These are phyloP conservation scores for Solanum phureja DNA, from an alignment of 257 asterid genomes.

Conservation along the genomic window DNA sequence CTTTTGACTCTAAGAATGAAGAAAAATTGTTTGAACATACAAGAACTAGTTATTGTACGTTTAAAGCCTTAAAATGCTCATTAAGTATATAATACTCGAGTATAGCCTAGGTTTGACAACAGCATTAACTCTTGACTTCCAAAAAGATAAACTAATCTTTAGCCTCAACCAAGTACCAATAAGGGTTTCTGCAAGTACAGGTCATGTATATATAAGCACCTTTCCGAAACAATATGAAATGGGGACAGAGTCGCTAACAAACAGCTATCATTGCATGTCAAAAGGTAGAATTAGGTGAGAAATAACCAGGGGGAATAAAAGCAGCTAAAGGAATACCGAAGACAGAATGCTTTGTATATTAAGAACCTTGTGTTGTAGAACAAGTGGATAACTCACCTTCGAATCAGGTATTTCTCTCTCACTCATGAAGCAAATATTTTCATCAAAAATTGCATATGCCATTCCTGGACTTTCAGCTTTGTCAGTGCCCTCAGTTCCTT, in stretches of 20 bases:
- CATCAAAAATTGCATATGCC: slow-evolving; percentile 86
- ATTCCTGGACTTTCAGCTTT: slow-evolving; percentile 56
- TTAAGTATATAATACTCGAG: not conserved
- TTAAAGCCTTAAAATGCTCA: not conserved
- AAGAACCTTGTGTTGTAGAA: not conserved
- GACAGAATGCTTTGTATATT: not conserved
- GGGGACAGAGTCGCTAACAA: not conserved
- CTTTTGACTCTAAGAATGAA: not conserved
- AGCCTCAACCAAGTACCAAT: not conserved
- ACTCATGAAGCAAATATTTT: slow-evolving; percentile 56
- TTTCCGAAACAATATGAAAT: not conserved
- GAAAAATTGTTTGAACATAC: not conserved
- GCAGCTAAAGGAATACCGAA: not conserved
- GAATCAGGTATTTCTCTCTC: slow-evolving; percentile 47
- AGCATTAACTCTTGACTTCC: not conserved
- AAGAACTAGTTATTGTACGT: not conserved
- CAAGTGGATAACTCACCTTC: slow-evolving; percentile 33
- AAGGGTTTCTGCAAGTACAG: not conserved
- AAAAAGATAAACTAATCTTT: not conserved
- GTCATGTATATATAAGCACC: not conserved
- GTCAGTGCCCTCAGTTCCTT: slow-evolving; percentile 46
- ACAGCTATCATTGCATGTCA: not conserved
- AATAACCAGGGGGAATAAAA: not conserved
- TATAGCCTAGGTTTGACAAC: not conserved
- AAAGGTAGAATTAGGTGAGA: not conserved